Evolutionary conservation across 768 basidiomycete genomes (phyloP).

Genomic region (Trametes meyenii): DNA sequence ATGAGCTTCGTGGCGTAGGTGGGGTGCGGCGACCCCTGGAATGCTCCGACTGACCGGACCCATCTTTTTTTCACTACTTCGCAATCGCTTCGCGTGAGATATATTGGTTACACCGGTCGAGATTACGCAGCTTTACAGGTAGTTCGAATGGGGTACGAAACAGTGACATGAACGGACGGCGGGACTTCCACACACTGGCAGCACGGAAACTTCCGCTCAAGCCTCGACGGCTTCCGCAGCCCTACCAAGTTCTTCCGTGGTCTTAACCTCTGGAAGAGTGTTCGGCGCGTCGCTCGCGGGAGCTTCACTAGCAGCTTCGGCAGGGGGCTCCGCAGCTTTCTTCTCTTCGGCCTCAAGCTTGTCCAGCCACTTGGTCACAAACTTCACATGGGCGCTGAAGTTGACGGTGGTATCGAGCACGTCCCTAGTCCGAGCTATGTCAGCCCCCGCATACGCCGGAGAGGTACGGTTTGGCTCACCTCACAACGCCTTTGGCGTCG

Average conservation of each 20-base stretch:
- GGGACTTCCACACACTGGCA: not conserved
- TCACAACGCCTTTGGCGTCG: slow-evolving; percentile 67
- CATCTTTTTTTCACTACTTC: not conserved
- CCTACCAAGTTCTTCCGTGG: slow-evolving; percentile 14
- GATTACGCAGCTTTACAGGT: slow-evolving; percentile 4
- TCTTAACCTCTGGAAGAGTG: slow-evolving; percentile 12
- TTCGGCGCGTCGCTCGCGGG: slow-evolving; percentile 6
- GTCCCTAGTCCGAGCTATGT: slow-evolving; percentile 44
- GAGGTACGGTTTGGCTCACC: slow-evolving; percentile 42
- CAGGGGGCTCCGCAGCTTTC: slow-evolving; percentile 23
- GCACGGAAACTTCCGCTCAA: slow-evolving; percentile 1
- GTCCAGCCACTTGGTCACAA: slow-evolving; percentile 69
- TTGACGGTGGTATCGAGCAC: slow-evolving; percentile 62
- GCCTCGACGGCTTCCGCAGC: slow-evolving; percentile 21
- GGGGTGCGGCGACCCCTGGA: not conserved
- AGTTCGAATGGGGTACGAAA: not conserved
- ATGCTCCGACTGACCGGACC: not conserved
- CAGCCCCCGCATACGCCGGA: slow-evolving; percentile 6
- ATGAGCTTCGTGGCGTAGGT: not conserved
- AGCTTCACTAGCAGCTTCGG: slow-evolving; percentile 10
- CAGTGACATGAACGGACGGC: not conserved
- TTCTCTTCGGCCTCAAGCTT: slow-evolving; percentile 49
- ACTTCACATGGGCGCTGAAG: slow-evolving; percentile 67
- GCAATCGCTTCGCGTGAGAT: not conserved
- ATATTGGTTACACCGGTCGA: not conserved